A percentile compares a stretch with the other conserved stretches of the same genome.
These are phyloP conservation scores for Aureobasidium sp. DNA, from an alignment of 2,329 filamentous ascomycete species.

Conservation along the genomic window DNA sequence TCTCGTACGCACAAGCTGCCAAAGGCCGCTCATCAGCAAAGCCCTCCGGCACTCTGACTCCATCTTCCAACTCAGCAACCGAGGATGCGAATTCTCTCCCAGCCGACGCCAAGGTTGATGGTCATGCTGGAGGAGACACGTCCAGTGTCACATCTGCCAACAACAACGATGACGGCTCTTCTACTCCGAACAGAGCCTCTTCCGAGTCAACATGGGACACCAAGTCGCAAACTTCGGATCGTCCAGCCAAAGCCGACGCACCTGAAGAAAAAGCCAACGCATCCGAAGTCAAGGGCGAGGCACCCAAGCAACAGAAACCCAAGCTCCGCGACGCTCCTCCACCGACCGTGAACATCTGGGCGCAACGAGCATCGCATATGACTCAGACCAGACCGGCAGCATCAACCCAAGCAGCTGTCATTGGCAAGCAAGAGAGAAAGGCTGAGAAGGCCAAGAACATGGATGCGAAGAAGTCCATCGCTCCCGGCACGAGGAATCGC, in stretches of 20 bases:
- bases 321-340: constrained; percentile 73
- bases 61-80: constrained; percentile 35
- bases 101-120: constrained; percentile 24
- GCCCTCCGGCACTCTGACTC: constrained; percentile 36
- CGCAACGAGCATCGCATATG: constrained; percentile 63
- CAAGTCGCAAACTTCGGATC: constrained; percentile 56
- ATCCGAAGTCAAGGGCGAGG: constrained; percentile 30
- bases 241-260: constrained; percentile 53
- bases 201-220: constrained; percentile 63
- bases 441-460: constrained; percentile 16
- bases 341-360: constrained; percentile 83
- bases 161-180: constrained; percentile 56
- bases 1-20: constrained; percentile 94
- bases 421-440: constrained; percentile 28
- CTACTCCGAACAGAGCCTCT: constrained; percentile 52
- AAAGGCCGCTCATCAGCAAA: constrained; percentile 60
- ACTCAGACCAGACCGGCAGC: constrained; percentile 44
- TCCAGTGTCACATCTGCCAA: constrained; percentile 41
- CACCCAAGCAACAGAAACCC: constrained; percentile 45
- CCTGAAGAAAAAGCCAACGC: constrained; percentile 57
- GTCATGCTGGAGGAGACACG: constrained; percentile 19
- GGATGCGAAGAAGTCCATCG: constrained; percentile 22
- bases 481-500: constrained; percentile 8
- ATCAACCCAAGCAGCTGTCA: constrained; percentile 11
- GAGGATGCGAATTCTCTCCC: constrained; percentile 32